phyloP scores from a whole-genome alignment of 495 filamentous ascomycete genomes.

The Tuber magnatum region DNA sequence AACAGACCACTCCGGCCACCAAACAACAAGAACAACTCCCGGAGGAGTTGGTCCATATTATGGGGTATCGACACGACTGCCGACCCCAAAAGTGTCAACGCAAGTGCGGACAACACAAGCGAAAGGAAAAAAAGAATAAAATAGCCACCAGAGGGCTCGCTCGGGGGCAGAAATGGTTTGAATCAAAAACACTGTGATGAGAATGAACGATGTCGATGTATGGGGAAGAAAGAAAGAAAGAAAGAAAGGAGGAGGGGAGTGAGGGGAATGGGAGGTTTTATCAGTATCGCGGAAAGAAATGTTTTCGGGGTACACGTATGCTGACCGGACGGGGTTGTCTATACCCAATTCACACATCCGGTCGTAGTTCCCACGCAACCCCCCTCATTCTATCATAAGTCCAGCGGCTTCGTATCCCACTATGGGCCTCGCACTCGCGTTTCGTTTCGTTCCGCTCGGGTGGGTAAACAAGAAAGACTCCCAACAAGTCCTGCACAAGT shows the following conservation, averaged over 20 bases:
- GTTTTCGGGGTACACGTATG: too few relatives aligned
- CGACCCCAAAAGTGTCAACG: not conserved
- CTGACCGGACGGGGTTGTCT: too few relatives aligned
- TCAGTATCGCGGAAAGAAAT: too few relatives aligned
- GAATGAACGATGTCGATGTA: not conserved
- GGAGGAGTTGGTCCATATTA: not conserved
- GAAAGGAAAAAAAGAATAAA: not conserved
- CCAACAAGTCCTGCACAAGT: too few relatives aligned
- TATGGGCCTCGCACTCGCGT: too few relatives aligned
- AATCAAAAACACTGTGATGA: not conserved
- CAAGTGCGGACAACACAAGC: not conserved
- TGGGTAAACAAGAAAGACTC: too few relatives aligned
- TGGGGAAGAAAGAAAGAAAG: not conserved
- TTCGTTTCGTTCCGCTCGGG: too few relatives aligned
- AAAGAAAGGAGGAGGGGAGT: not conserved
- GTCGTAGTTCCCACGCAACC: too few relatives aligned
- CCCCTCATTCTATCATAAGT: too few relatives aligned
- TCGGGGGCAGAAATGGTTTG: not conserved
- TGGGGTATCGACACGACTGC: not conserved
- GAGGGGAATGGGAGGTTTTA: too few relatives aligned
- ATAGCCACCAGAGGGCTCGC: not conserved
- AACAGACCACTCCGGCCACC: not conserved
- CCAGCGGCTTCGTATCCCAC: too few relatives aligned
- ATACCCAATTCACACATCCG: too few relatives aligned
- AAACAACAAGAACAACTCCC: not conserved